phyloP scores from a whole-genome alignment of 2,329 filamentous ascomycete species.

The Fusarium gaditjirri region DNA sequence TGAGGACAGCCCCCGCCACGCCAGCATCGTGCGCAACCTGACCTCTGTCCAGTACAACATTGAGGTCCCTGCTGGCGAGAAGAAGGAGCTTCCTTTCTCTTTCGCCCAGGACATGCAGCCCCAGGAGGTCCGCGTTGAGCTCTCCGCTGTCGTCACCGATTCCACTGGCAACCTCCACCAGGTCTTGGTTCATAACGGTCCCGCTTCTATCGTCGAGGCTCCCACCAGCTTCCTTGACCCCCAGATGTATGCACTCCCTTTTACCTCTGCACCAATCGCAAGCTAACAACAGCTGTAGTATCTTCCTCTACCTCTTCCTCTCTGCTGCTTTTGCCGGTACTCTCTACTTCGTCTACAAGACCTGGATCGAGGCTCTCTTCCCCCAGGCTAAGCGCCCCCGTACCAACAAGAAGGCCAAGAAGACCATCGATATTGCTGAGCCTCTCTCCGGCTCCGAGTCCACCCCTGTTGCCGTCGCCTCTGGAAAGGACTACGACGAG shows the following conservation, averaged over 20 bases:
- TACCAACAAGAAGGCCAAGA: conserved; percentile 72
- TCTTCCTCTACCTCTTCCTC: conserved; percentile 97
- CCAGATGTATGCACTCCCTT: conserved; percentile 78
- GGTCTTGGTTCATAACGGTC: conserved; percentile 81
- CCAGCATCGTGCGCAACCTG: conserved; percentile 82
- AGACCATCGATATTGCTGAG: conserved; percentile 69
- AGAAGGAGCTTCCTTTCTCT: conserved; percentile 80
- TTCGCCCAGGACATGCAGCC: conserved; percentile 94
- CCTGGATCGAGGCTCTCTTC: conserved; percentile 96
- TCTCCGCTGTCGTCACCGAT: conserved; percentile 79
- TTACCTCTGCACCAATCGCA: background rate
- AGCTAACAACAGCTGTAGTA: conserved; percentile 64
- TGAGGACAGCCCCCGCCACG: conserved; percentile 55
- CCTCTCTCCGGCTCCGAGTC: conserved; percentile 76
- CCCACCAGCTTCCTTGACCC: conserved; percentile 93
- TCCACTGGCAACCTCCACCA: conserved; percentile 77
- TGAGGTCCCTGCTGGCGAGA: conserved; percentile 78
- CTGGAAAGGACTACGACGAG: conserved; percentile 83
- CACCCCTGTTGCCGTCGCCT: conserved; percentile 73
- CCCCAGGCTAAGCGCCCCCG: conserved; percentile 83
- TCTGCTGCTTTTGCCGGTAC: conserved; percentile 80
- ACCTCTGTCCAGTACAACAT: conserved; percentile 79
- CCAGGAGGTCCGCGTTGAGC: conserved; percentile 82
- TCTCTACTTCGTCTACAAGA: conserved; percentile 97
- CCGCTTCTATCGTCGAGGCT: conserved; percentile 87